These are phyloP conservation scores for Phaseolus lunatus DNA, from an alignment of 306 rosid species.

Conservation along the genomic window DNA sequence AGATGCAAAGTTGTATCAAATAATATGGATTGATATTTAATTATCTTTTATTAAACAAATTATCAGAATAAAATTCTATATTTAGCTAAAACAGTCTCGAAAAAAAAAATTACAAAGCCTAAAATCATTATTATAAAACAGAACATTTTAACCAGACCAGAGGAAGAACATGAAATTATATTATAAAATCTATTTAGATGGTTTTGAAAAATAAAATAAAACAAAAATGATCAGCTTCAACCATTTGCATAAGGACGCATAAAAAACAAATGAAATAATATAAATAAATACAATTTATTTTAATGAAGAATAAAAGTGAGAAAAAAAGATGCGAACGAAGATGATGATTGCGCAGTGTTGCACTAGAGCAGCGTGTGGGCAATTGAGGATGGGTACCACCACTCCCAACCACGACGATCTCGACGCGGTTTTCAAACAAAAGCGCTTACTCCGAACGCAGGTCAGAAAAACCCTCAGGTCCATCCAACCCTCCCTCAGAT, in stretches of 20 bases:
- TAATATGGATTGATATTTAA: no score
- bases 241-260: background rate
- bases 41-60: no score
- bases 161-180: no score
- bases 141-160: no score
- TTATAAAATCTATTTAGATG: no score
- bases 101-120: no score
- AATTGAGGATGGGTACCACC: conserved; percentile 36
- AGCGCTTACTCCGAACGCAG: conserved; percentile 65
- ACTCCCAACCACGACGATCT: conserved; percentile 43
- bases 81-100: no score
- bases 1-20: no score
- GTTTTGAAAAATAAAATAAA: background rate
- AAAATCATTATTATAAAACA: no score
- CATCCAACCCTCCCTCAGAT: conserved; percentile 73
- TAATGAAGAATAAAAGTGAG: background rate
- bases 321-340: background rate
- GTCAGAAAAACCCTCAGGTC: conserved; percentile 77
- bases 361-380: conserved; percentile 13
- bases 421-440: conserved; percentile 71
- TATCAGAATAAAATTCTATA: no score
- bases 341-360: conserved; percentile 10
- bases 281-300: background rate
- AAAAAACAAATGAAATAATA: background rate
- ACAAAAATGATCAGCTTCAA: background rate